Percentiles rank a stretch among this genome's conserved stretches.
phyloP scores from a whole-genome alignment of 352 stramenopile genomes.

The Phytophthora crassamura region DNA sequence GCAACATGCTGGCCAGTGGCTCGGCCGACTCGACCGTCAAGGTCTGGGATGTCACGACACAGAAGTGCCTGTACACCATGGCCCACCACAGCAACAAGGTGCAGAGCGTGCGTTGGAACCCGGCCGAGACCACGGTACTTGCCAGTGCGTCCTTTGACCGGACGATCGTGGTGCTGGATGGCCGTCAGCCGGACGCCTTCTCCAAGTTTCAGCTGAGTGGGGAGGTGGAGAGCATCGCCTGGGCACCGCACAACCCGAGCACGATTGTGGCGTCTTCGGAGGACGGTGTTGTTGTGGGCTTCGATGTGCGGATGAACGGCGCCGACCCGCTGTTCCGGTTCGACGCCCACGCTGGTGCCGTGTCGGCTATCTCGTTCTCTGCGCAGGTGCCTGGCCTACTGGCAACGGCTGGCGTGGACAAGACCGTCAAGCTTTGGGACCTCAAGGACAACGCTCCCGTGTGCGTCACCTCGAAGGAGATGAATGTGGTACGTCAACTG shows the following conservation, averaged over 20 bases:
- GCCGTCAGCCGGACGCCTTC: slow-evolving; percentile 83
- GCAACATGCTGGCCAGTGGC: slow-evolving; percentile 97
- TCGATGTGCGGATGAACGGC: slow-evolving; percentile 96
- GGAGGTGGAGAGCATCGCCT: slow-evolving; percentile 93
- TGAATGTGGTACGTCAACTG: slow-evolving; percentile 87
- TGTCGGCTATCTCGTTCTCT: slow-evolving; percentile 89
- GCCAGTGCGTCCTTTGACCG: slow-evolving; percentile 96
- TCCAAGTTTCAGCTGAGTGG: slow-evolving; percentile 82
- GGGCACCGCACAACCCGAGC: slow-evolving; percentile 93
- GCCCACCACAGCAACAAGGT: slow-evolving; percentile 99
- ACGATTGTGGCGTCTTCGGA: slow-evolving; percentile 95
- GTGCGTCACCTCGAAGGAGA: slow-evolving; percentile 91
- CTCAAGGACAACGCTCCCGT: slow-evolving; percentile 70
- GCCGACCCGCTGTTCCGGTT: slow-evolving; percentile 92
- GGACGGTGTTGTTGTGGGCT: slow-evolving; percentile 94
- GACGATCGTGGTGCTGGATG: slow-evolving; percentile 94
- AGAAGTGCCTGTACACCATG: slow-evolving; percentile 96
- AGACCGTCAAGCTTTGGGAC: slow-evolving; percentile 99
- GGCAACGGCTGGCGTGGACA: slow-evolving; percentile 96
- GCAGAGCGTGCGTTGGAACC: slow-evolving; percentile 97
- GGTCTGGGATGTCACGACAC: slow-evolving; percentile 94
- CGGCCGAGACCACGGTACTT: slow-evolving; percentile 95
- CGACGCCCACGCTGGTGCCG: slow-evolving; percentile 90
- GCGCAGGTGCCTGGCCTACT: slow-evolving; percentile 93
- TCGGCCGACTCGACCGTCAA: slow-evolving; percentile 99